phyloP scores from a whole-genome alignment of 306 rosid genomes.

The Senna tora region DNA sequence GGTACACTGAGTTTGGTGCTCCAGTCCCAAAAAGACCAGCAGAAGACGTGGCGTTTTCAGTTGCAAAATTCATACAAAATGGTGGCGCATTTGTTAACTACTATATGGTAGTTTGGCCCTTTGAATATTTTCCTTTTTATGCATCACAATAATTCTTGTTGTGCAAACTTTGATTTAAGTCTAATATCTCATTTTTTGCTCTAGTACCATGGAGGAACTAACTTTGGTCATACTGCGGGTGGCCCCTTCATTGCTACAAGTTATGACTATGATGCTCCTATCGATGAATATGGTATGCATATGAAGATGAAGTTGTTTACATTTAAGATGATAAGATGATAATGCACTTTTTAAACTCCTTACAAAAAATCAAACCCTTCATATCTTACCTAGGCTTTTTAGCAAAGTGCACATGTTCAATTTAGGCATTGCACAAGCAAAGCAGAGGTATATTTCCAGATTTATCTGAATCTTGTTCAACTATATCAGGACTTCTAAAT shows the following conservation, averaged over 20 bases:
- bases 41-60: conserved; percentile 86
- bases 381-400: neutral
- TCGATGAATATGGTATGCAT: conserved; percentile 85
- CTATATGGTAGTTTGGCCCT: conserved; percentile 68
- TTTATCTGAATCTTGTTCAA: conserved; percentile 40
- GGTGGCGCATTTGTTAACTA: conserved; percentile 88
- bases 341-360: neutral
- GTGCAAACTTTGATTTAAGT: conserved; percentile 8
- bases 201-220: conserved; percentile 98
- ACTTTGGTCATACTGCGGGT: conserved; percentile 83
- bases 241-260: conserved; percentile 95
- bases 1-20: conserved; percentile 95
- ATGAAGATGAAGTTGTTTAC: conserved; percentile 17
- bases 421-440: conserved; percentile 18
- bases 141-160: conserved; percentile 3
- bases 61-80: conserved; percentile 85
- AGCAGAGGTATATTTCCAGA: conserved; percentile 15
- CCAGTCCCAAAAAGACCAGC: conserved; percentile 83
- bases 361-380: conserved; percentile 14
- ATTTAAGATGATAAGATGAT: neutral
- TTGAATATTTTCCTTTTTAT: neutral
- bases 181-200: conserved; percentile 22
- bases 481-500: conserved; percentile 44
- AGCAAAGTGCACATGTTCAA: conserved; percentile 19
- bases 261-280: conserved; percentile 95